These are phyloP conservation scores for Macadamia tetraphylla DNA, from an alignment of 164 flowering plant species.

Conservation along the genomic window DNA sequence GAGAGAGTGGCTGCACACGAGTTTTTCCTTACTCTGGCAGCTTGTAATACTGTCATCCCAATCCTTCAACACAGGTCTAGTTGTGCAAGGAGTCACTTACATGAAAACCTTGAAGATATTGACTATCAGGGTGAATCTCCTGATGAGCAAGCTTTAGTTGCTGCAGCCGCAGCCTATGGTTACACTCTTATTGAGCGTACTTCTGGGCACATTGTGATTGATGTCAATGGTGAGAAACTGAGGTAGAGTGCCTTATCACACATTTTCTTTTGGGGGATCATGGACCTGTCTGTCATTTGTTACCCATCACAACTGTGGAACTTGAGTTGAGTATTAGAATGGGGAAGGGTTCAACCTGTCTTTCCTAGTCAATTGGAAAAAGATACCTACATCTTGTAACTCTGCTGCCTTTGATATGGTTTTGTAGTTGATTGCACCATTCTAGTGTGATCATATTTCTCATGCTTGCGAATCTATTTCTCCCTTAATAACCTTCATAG, in stretches of 20 bases:
- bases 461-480: not conserved
- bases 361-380: too few species aligned
- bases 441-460: not conserved
- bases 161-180: constrained; percentile 96
- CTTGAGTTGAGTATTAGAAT: too few species aligned
- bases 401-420: not conserved
- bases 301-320: too few species aligned
- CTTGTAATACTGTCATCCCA: constrained; percentile 91
- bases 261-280: not conserved
- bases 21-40: constrained; percentile 86
- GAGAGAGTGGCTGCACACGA: constrained; percentile 75
- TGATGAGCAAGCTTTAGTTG: constrained; percentile 88
- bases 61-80: constrained; percentile 28
- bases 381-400: not conserved
- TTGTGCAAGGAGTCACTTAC: constrained; percentile 13
- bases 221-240: constrained; percentile 73
- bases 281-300: too few species aligned
- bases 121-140: constrained; percentile 96
- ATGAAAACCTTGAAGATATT: constrained; percentile 37
- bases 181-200: constrained; percentile 92
- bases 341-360: not conserved
- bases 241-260: constrained; percentile 38
- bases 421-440: not conserved
- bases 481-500: not conserved
- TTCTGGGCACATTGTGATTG: constrained; percentile 83